Evolutionary conservation across 2,329 filamentous ascomycete genomes (phyloP), one percentile per base, ranked within the genome.

Genomic region (Alternaria sp.): DNA sequence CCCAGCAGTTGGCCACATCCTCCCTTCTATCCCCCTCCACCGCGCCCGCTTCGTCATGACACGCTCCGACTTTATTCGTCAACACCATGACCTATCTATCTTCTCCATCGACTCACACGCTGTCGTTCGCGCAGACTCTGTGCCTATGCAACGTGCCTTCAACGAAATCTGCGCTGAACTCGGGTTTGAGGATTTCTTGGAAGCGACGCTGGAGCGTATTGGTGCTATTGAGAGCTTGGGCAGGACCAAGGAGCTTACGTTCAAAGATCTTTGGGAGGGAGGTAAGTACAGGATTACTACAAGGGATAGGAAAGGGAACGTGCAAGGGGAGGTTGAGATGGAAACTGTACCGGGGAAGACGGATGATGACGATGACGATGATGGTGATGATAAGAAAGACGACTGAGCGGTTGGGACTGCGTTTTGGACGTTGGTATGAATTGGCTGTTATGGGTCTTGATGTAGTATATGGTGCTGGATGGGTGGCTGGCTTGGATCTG

Each of bases 131-230:
- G 95, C 95, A 1, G 94, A 96, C 78, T 94, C 90, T 2, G 94
- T 99, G 27, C 95, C 95, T 2, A 99, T 99, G 95, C 93, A 97
- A 79, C 89, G 89, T 50, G 95, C 95, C 0, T 97, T 99, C 80
- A 86, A 89, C 59, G 88, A 94, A 72, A 94, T 99, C 12, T 97
- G 93, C 75, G 78, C 82, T 3, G 80, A 90, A 69, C 85, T 88
- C 4, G 92, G 92, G 6, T 99, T 99, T 77, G 89, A 93, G 25
- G 84, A 94, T 66, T 90, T 93, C 76, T 82, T 99, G 16, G 89
- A 97, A 63, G 89, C 86, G 3, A 98, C 95, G 0, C 82, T 97
- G 25, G 86, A 94, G 60, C 87, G 95, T 22, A 99, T 99, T 68
- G 81, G 85, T n/a, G 94, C 91, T 66, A 99, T 99, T 75, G 95